Evolutionary conservation across 2,329 filamentous ascomycete species (phyloP).

Genomic region (Knoxdaviesia capensis): DNA sequence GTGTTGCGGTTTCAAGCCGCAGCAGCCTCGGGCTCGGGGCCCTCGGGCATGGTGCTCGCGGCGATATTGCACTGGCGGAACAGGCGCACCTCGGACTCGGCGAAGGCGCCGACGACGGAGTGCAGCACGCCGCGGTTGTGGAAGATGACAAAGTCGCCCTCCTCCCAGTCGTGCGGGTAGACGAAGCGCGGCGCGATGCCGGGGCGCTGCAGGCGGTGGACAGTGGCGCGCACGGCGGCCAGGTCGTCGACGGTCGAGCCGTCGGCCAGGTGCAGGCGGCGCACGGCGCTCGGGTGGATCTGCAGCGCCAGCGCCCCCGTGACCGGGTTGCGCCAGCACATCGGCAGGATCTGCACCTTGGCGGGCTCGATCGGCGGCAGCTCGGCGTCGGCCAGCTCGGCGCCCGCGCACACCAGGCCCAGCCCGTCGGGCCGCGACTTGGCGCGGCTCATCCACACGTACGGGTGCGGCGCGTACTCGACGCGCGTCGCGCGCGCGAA

Average conservation of each 20-base stretch:
- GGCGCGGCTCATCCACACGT: constrained; percentile 61
- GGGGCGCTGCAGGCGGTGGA: constrained; percentile 49
- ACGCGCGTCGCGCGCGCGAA: constrained; percentile 47
- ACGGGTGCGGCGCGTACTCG: constrained; percentile 62
- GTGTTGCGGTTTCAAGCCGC: too few species aligned
- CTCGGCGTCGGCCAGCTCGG: constrained; percentile 36
- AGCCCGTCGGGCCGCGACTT: constrained; percentile 48
- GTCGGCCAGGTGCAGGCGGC: constrained; percentile 45
- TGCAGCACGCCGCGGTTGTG: constrained; percentile 61
- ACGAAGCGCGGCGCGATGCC: constrained; percentile 49
- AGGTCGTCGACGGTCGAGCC: constrained; percentile 52
- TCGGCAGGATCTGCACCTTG: constrained; percentile 53
- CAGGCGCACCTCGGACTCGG: constrained; percentile 49
- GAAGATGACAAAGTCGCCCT: constrained; percentile 59
- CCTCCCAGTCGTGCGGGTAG: constrained; percentile 58
- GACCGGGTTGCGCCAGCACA: constrained; percentile 60
- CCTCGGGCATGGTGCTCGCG: constrained; percentile 35
- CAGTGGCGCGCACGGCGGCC: constrained; percentile 41
- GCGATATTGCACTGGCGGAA: constrained; percentile 68
- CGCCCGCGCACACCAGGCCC: constrained; percentile 46
- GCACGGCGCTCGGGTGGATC: constrained; percentile 52
- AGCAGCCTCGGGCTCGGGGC: constrained; percentile 13
- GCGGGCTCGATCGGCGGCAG: constrained; percentile 44
- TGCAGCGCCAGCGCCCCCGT: constrained; percentile 51
- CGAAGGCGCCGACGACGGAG: constrained; percentile 56